Base-by-base conservation (phyloP, 345 rosid genomes). In the Gossypium australe region DNA sequence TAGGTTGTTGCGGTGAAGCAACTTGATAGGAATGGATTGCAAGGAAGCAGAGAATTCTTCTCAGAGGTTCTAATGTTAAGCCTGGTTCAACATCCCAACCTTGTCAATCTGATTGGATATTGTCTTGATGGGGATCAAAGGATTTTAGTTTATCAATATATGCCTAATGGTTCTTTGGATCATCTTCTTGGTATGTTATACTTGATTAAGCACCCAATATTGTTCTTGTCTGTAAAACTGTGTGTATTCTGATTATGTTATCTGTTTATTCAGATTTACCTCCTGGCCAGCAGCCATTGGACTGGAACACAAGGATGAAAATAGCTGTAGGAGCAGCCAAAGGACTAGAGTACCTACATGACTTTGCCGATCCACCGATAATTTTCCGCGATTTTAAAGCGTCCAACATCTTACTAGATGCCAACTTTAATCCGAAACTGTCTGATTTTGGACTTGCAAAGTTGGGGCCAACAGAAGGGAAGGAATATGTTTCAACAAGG, bases 401-500 rank as follows among this genome's bases (percentile, higher is more conserved):
- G 59, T 84, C 92, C 72, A 89, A 91, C 75, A 83, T 89, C 71
- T 77, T 91, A 78, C 60, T 91, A 78, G 86, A 89, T 29, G 80
- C 57, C 1, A 85, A 85, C 38, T 86, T 87, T 79, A 84, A 78
- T 73, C 87, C 92, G 2, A 91, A 83, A 79, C 86, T 91, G n/a
- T 91, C 93, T 0, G 93, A 91, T 83, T 89, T 91, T 11, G 92
- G 90, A 63, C 87, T 91, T 73, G 93, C 92, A 52, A 89, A 79
- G 79, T 77, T 91, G 47, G 93, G 92, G 25, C 93, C 92, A 43
- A 89, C 88, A 0, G 90, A 79, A 57, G 89, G 82, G n/a, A 83
- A 79, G 71, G 87, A 84, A 12, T 86, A 89, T 76, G 92, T 86
- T 13, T 91, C 93, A 11, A 91, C 90, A 38, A 87, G 92, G 76